Conservation (phyloP, 2,329 filamentous ascomycete genomes). For the Colletotrichum sublineola region DNA sequence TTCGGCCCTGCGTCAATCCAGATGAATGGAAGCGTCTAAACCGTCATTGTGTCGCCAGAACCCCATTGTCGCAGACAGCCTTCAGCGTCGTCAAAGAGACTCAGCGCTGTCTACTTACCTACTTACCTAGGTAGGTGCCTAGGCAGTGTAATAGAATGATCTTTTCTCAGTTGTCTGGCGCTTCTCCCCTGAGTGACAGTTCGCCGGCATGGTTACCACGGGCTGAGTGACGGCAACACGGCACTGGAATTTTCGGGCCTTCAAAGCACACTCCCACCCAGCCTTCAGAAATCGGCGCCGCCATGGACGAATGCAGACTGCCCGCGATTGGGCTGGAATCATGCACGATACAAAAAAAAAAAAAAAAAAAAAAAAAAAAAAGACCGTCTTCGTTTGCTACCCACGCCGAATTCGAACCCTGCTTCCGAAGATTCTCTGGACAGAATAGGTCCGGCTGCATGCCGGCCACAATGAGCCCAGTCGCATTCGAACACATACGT, state of each 20-base stretch:
- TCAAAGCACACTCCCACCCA: not conserved
- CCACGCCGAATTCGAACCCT: constrained; percentile 16
- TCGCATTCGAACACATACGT: constrained; percentile 42
- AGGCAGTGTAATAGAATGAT: not conserved
- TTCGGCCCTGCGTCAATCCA: not conserved
- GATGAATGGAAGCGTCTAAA: constrained; percentile 8
- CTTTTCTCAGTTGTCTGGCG: constrained; percentile 5
- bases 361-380: not conserved
- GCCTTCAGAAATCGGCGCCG: not conserved
- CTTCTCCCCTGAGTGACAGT: not conserved
- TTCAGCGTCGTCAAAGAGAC: constrained; percentile 4
- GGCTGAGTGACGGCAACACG: constrained; percentile 7
- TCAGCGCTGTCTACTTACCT: not conserved
- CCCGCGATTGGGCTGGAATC: constrained; percentile 40
- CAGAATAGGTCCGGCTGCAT: constrained; percentile 35
- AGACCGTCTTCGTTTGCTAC: constrained; percentile 35
- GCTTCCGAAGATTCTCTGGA: constrained; percentile 15
- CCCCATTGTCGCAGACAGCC: constrained; percentile 7
- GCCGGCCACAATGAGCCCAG: constrained; percentile 44
- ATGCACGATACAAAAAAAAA: not conserved
- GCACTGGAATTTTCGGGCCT: not conserved
- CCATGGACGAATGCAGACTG: constrained; percentile 22
- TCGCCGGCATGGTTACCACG: not conserved
- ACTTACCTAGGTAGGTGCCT: too few species aligned
- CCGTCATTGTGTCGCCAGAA: not conserved